Evolutionary conservation across 2,329 filamentous ascomycete species (phyloP).

Genomic region (Penicillium sp.): DNA sequence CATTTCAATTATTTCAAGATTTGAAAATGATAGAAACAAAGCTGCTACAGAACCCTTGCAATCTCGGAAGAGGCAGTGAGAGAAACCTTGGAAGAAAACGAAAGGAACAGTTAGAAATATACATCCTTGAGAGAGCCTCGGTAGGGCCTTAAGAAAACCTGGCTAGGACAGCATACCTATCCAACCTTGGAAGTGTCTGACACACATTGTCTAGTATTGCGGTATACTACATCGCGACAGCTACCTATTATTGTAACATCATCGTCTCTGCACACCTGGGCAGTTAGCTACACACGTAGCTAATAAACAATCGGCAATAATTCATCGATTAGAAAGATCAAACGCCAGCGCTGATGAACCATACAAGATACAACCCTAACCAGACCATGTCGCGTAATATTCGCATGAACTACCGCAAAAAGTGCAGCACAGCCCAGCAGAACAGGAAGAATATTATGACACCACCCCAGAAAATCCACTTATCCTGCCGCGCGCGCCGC

Average conservation of each 20-base stretch:
- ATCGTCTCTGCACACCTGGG: background rate
- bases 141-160: no score
- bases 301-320: constrained; percentile 1
- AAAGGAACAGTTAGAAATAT: no score
- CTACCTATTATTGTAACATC: no score
- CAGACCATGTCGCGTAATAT: constrained; percentile 1
- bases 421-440: constrained; percentile 89
- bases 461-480: constrained; percentile 94
- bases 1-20: no score
- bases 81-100: no score
- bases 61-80: no score
- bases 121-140: no score
- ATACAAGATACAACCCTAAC: constrained; percentile 14
- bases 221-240: background rate
- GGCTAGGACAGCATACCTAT: no score
- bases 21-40: no score
- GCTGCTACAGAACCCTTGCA: no score
- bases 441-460: constrained; percentile 86
- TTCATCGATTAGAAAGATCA: constrained; percentile 8
- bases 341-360: constrained; percentile 36
- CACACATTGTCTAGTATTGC: no score
- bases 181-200: no score
- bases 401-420: constrained; percentile 59
- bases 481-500: constrained; percentile 86
- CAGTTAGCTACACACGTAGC: background rate